Conservation (phyloP, 2,329 filamentous ascomycete species). For the Xylaria hypoxylon region DNA sequence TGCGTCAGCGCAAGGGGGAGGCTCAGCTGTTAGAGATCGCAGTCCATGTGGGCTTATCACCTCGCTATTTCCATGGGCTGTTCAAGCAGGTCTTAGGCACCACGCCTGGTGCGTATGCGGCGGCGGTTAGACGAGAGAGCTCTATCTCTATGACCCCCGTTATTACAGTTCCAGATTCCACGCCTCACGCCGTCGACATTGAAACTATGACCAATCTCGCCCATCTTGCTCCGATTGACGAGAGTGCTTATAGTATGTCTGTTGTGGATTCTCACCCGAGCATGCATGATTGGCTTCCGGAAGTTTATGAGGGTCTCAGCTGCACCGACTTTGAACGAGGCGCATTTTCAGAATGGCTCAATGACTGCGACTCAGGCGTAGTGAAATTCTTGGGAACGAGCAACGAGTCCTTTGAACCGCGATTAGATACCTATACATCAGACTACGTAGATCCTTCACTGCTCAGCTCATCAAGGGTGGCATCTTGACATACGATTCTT, state of each 20-base stretch:
- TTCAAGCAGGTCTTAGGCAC: conserved; percentile 37
- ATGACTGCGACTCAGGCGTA: conserved; percentile 11
- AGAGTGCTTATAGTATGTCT: not conserved
- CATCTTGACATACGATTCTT: not conserved
- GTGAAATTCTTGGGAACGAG: not conserved
- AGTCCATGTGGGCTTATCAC: conserved; percentile 35
- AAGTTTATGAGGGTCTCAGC: not conserved
- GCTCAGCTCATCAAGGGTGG: not conserved
- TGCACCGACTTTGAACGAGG: conserved; percentile 9
- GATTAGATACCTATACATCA: not conserved
- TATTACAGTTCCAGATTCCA: not conserved
- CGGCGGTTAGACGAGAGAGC: conserved; percentile 22
- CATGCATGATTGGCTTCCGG: not conserved
- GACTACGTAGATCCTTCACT: conserved; percentile 27
- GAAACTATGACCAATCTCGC: not conserved
- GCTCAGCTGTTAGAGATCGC: conserved; percentile 32
- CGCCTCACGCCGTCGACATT: not conserved
- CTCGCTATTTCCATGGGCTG: conserved; percentile 39
- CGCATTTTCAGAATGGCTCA: conserved; percentile 2
- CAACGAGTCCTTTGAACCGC: not conserved
- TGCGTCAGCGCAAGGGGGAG: conserved; percentile 32
- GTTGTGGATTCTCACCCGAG: conserved; percentile 11
- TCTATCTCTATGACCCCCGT: not conserved
- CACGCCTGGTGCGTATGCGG: conserved; percentile 38
- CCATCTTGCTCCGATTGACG: not conserved